A percentile compares a stretch with the other conserved stretches of the same genome.
phyloP scores from a whole-genome alignment of 495 filamentous ascomycete species.

The Trichoderma gamsii region DNA sequence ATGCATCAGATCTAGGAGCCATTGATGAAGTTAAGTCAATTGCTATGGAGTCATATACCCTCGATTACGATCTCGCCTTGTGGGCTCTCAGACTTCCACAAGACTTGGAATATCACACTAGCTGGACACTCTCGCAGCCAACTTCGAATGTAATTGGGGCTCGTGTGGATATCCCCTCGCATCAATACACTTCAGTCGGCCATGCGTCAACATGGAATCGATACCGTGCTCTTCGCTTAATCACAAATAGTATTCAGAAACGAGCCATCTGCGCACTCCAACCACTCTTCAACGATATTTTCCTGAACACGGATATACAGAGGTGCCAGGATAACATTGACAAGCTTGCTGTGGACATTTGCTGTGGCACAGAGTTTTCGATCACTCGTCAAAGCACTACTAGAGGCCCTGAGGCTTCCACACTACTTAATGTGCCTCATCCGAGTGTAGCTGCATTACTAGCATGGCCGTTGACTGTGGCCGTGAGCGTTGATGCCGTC shows the following conservation, averaged over 20 bases:
- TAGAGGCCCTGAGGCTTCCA: not conserved
- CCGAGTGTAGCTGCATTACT: conserved; percentile 19
- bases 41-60: conserved; percentile 14
- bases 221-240: conserved; percentile 24
- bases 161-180: conserved; percentile 11
- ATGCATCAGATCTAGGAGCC: not conserved
- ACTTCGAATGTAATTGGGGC: not conserved
- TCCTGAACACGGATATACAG: conserved; percentile 4
- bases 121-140: not conserved
- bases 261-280: conserved; percentile 14
- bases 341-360: conserved; percentile 16
- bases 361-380: conserved; percentile 21
- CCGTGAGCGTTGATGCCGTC: conserved; percentile 19
- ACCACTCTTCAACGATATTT: not conserved
- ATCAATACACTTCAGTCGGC: conserved; percentile 20
- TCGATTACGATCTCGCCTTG: conserved; percentile 17
- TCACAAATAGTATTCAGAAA: conserved; percentile 21
- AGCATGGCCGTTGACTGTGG: conserved; percentile 26
- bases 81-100: conserved; percentile 15
- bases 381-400: not conserved
- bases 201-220: conserved; percentile 27
- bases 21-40: conserved; percentile 12
- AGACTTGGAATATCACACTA: not conserved
- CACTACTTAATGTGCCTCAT: not conserved
- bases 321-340: conserved; percentile 17